phyloP scores from a whole-genome alignment of 352 stramenopile species.

The Phytophthora colocasiae region DNA sequence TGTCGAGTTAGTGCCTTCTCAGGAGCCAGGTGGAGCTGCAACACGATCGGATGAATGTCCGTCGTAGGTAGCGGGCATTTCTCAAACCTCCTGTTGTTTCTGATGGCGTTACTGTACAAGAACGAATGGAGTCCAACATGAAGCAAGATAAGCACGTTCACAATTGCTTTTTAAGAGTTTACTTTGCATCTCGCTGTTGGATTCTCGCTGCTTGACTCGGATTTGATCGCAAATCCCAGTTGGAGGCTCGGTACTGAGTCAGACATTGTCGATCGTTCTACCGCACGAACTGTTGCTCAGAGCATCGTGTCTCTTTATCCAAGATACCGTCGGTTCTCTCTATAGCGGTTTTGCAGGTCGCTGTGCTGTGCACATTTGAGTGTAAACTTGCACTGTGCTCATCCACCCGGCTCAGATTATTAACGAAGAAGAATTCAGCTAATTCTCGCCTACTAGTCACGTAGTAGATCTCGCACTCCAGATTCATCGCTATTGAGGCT shows the following conservation, averaged over 20 bases:
- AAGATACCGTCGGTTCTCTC: not conserved
- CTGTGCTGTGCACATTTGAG: not conserved
- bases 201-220: conserved; percentile 6
- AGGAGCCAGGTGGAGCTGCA: conserved; percentile 15
- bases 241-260: conserved; percentile 5
- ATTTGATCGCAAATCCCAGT: conserved; percentile 16
- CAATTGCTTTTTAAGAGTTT: no score
- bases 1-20: conserved; percentile 18
- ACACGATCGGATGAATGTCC: conserved; percentile 18
- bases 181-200: conserved; percentile 5
- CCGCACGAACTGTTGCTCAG: conserved; percentile 1
- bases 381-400: not conserved
- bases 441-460: not conserved
- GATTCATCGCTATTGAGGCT: conserved; percentile 28
- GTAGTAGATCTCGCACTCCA: conserved; percentile 32
- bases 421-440: no score
- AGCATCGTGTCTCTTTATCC: no score
- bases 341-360: not conserved
- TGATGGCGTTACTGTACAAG: not conserved
- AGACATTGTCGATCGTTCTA: conserved; percentile 10
- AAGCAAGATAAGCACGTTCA: not conserved
- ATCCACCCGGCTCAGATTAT: no score
- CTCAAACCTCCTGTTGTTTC: conserved; percentile 4
- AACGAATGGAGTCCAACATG: no score
- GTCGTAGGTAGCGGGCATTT: conserved; percentile 8